Evolutionary conservation across 2,329 filamentous ascomycete genomes (phyloP), one percentile per base, ranked within the genome.

Genomic region (Colletotrichum shisoi): DNA sequence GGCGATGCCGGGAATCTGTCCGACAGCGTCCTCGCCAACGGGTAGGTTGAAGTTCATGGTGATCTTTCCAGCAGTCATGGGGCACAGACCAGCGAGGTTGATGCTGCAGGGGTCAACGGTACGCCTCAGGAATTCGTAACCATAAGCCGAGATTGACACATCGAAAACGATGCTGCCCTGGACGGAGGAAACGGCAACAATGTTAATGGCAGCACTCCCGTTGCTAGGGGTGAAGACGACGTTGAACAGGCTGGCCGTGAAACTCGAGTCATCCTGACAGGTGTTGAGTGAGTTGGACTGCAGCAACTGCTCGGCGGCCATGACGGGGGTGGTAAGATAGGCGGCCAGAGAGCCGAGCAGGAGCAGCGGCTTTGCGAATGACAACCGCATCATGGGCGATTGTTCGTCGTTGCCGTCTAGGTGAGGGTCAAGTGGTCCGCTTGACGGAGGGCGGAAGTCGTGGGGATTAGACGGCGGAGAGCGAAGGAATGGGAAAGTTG

Each of bases 231-330:
- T 92, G 79, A 92, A 92, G 70, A 87, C 81, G 77, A 97, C 91
- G 72, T 96, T 90, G 86, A 97, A 97, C 67, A 95, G 85, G 72
- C 90, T 93, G 73, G 94, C 93, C 4, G 91, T 91, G 79, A 97
- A 96, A 74, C 89, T 89, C 34, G 91, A 94, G 79, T 94, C 90
- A 67, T 88, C 83, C 83, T 94, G 91, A 80, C 94, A 97, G 53
- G 91, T 86, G 78, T 92, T 93, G 72, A 97, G 85, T 31, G 94
- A 96, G 75, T 86, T 91, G 63, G 94, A 95, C 73, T 89, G 84
- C 74, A 98, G 91, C 74, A 92, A 82, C 70, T 84, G 85, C 75
- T 87, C 83, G 70, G 87, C 90, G 66, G 86, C 74, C 19, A 82
- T 84, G 21, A 67, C 63, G 8, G 63, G 63, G 67, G 85, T 79